Evolutionary conservation across 495 filamentous ascomycete species (phyloP).

Genomic region (Penicillium bialowiezense): DNA sequence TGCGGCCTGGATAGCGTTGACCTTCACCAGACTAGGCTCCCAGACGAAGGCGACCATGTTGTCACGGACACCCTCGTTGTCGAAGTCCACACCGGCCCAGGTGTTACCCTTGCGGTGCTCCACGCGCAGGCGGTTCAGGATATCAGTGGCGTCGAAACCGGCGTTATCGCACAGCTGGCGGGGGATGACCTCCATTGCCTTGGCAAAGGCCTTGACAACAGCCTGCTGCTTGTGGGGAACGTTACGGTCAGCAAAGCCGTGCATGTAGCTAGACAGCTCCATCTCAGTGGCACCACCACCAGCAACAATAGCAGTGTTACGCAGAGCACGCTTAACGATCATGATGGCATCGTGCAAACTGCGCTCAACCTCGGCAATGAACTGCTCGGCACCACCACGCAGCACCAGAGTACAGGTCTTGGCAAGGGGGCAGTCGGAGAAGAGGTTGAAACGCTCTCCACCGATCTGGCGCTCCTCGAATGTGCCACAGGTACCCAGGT

Average conservation of each 20-base stretch:
- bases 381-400: slow-evolving; percentile 95
- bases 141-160: slow-evolving; percentile 96
- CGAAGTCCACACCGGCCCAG: slow-evolving; percentile 96
- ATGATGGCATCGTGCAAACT: slow-evolving; percentile 98
- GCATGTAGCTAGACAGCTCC: slow-evolving; percentile 91
- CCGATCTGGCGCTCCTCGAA: slow-evolving; percentile 98
- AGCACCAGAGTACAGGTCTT: slow-evolving; percentile 97
- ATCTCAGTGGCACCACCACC: slow-evolving; percentile 95
- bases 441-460: slow-evolving; percentile 96
- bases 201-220: slow-evolving; percentile 96
- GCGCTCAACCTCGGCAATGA: slow-evolving; percentile 97
- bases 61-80: slow-evolving; percentile 83
- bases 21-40: slow-evolving; percentile 94
- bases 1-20: slow-evolving; percentile 94
- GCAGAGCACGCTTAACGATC: slow-evolving; percentile 96
- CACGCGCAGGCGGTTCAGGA: slow-evolving; percentile 89
- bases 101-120: slow-evolving; percentile 87
- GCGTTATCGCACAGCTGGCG: slow-evolving; percentile 97
- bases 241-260: slow-evolving; percentile 86
- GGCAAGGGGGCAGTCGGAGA: slow-evolving; percentile 89
- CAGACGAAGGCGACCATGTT: slow-evolving; percentile 95
- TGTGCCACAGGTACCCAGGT: slow-evolving; percentile 83
- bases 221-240: slow-evolving; percentile 93
- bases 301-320: slow-evolving; percentile 89
- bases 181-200: slow-evolving; percentile 94